Percentiles rank a stretch among this genome's conserved stretches.
These are phyloP conservation scores for Phytophthora pistaciae DNA, from an alignment of 352 stramenopile genomes.

Conservation along the genomic window DNA sequence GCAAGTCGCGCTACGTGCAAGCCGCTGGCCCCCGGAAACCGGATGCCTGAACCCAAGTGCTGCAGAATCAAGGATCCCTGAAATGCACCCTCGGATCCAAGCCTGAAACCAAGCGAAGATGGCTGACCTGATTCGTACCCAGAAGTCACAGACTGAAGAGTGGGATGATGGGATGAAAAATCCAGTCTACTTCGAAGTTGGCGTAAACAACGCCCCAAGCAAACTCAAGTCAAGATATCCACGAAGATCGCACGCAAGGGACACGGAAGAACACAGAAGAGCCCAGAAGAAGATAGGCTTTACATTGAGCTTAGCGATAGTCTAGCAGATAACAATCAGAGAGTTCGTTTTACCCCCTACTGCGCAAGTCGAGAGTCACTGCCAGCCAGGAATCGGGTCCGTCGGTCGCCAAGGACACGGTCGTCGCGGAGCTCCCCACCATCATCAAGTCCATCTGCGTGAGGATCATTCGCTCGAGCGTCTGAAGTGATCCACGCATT, in stretches of 20 bases:
- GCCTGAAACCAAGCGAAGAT: neutral
- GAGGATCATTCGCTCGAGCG: too few species aligned
- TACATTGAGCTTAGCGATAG: neutral
- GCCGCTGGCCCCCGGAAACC: neutral
- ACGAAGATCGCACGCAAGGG: neutral
- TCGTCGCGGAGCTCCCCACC: too few species aligned
- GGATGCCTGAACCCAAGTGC: neutral
- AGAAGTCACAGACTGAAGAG: neutral
- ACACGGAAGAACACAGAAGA: neutral
- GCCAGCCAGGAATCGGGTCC: too few species aligned
- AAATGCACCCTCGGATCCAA: neutral
- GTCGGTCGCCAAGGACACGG: too few species aligned
- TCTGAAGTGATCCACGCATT: too few species aligned
- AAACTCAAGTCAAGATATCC: conserved; percentile 1
- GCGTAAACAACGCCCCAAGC: neutral
- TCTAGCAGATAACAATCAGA: too few species aligned
- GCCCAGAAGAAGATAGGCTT: neutral
- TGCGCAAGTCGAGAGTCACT: too few species aligned
- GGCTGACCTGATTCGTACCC: neutral
- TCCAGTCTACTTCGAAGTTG: neutral
- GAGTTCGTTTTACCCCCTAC: too few species aligned
- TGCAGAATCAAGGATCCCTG: neutral
- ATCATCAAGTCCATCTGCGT: too few species aligned
- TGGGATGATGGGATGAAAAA: neutral
- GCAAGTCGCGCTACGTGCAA: neutral